A percentile compares a stretch with the other conserved stretches of the same genome.
Evolutionary conservation across 768 basidiomycete species (phyloP).

Genomic region (Antrodiella citrinella): DNA sequence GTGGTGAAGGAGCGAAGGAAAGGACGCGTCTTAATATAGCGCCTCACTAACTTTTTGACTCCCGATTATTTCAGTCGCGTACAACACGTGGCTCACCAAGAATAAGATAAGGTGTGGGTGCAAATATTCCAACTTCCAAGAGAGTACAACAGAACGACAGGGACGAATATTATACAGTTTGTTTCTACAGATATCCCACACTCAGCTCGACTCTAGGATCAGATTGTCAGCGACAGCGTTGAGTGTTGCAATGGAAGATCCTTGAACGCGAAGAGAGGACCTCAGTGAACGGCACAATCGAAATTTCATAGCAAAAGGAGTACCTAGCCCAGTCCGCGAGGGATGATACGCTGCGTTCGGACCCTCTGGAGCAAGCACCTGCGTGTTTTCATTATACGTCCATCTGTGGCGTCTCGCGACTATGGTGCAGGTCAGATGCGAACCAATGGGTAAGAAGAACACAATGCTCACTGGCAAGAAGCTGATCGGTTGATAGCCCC

Average conservation of each 20-base stretch:
- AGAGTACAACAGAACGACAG: neutral
- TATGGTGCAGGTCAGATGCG: slow-evolving; percentile 14
- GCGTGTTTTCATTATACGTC: slow-evolving; percentile 39
- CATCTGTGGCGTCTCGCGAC: slow-evolving; percentile 39
- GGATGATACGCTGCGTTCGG: neutral
- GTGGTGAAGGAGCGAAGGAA: neutral
- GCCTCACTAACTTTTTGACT: neutral
- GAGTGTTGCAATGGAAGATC: slow-evolving; percentile 9
- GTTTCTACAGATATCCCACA: neutral
- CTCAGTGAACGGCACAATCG: neutral
- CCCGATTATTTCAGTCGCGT: neutral
- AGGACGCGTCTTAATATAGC: neutral
- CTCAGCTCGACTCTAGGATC: neutral
- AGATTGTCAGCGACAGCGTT: slow-evolving; percentile 2
- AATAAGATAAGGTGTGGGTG: neutral
- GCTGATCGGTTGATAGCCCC: slow-evolving; percentile 31
- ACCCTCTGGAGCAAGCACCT: slow-evolving; percentile 37
- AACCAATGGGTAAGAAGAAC: neutral
- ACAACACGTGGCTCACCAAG: neutral
- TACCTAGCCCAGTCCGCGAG: slow-evolving; percentile 1
- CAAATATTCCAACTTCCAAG: neutral
- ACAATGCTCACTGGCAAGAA: slow-evolving; percentile 24
- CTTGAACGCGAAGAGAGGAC: neutral
- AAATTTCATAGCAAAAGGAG: neutral
- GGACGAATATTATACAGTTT: neutral